Conservation (phyloP, 164 flowering plant genomes). For the Aristolochia californica region DNA sequence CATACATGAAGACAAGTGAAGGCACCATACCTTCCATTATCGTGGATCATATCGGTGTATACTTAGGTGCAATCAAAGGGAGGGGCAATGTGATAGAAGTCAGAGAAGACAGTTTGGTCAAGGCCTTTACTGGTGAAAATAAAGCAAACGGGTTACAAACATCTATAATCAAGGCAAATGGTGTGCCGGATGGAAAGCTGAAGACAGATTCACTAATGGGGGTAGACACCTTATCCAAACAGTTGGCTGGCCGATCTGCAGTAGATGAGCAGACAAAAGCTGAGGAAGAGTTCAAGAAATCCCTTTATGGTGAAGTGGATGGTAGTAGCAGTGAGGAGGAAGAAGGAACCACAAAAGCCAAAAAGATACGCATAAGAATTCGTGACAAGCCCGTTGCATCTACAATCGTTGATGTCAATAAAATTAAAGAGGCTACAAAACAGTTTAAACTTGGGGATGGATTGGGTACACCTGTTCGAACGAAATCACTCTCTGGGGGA, state of each 20-base stretch:
- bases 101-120: conserved; percentile 82
- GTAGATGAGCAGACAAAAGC: conserved; percentile 92
- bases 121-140: conserved; percentile 33
- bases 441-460: conserved; percentile 81
- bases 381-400: conserved; percentile 77
- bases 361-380: conserved; percentile 71
- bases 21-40: conserved; percentile 86
- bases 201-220: conserved; percentile 47
- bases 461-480: conserved; percentile 58
- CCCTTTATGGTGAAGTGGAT: conserved; percentile 68
- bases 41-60: conserved; percentile 89
- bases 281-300: conserved; percentile 87
- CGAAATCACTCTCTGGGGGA: conserved; percentile 54
- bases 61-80: conserved; percentile 86
- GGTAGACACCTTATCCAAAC: conserved; percentile 43
- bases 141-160: conserved; percentile 36
- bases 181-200: conserved; percentile 19
- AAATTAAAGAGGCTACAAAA: conserved; percentile 92
- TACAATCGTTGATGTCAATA: conserved; percentile 79
- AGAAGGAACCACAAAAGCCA: conserved; percentile 62
- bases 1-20: conserved; percentile 96
- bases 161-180: conserved; percentile 30
- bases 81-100: conserved; percentile 91
- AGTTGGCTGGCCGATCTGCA: conserved; percentile 29
- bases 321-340: conserved; percentile 92